Conservation (phyloP, 768 basidiomycete genomes). For the Mycena pura region DNA sequence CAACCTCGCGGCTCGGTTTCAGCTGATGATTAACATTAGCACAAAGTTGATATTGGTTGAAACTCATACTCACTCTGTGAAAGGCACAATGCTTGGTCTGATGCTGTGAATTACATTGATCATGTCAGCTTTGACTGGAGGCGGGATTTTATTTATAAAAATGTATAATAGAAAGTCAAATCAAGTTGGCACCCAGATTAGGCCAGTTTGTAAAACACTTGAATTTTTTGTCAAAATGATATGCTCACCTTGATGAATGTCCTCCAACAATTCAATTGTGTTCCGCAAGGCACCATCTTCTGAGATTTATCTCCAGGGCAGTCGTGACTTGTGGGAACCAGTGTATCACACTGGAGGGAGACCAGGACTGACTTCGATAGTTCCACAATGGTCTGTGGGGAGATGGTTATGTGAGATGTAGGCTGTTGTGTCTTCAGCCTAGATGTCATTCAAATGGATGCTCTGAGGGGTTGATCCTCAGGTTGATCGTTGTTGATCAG, state of each 20-base stretch:
- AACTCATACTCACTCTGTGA: background rate
- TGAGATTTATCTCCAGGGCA: background rate
- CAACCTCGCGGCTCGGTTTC: background rate
- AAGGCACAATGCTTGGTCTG: conserved; percentile 2
- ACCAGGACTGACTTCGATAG: conserved; percentile 9
- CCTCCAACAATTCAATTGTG: conserved; percentile 5
- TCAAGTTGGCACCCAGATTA: background rate
- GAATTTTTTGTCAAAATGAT: background rate
- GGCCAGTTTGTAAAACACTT: background rate
- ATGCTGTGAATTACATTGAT: conserved; percentile 2
- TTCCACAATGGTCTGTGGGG: conserved; percentile 4
- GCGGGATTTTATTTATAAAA: background rate
- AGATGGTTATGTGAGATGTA: background rate
- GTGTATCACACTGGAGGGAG: background rate
- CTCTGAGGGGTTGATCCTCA: no score
- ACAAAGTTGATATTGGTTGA: background rate
- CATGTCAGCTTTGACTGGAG: background rate
- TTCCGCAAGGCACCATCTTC: background rate
- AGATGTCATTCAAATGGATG: no score
- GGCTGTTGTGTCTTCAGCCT: background rate
- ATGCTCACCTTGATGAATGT: conserved; percentile 15
- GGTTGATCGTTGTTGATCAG: no score
- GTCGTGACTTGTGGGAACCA: background rate
- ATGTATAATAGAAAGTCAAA: background rate
- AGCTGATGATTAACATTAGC: background rate